Base-by-base conservation (phyloP, 2,329 filamentous ascomycete species). In the Aspergillus felis region DNA sequence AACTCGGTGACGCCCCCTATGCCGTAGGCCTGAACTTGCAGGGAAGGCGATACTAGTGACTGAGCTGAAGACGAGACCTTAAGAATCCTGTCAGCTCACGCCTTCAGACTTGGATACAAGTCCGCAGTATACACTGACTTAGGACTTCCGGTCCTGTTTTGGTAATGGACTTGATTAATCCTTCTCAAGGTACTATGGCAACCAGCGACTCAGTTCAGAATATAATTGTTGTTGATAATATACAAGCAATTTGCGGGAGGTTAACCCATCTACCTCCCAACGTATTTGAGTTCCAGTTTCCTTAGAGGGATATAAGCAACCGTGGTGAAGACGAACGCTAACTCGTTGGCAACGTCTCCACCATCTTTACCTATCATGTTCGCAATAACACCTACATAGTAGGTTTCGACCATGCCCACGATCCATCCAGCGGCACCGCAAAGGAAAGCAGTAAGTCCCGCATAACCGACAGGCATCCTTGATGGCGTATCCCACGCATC, bases 361-460 rank as follows among this genome's bases (percentile, higher is more conserved):
- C 78, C 78, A n/a, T 62, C 61, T 0, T 71, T 68, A 4, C 79
- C 78, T 57, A 82, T 81, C 60, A 72, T 66, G 44, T 64, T 68
- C 1, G 76, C 79, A 51, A 82, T 61, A 2, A 73, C 71, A 0
- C 81, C 82, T 24, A 81, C 71, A 62, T 80, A 84, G 78, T 80
- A 84, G 0, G 81, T 84, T 71, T 84, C 79, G 50, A 77, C 77
- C 83, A 87, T 86, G 1, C 83, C 84, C 65, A 86, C 73, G 24
- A 83, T 74, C 73, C 81, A 84, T 22, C 77, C 79, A 7, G 72
- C 76, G 7, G 78, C 68, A 1, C 80, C 80, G 1, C 76, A 66
- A 0, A 74, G 65, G 60, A 82, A 83, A 0, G 80, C 78, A 3
- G 71, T 57, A 0, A 74, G 63, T 2, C 76, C 80, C 2, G 70